Conservation (phyloP, 371 early-diverging fungal species). For the Choanephora cucurbitarum region DNA sequence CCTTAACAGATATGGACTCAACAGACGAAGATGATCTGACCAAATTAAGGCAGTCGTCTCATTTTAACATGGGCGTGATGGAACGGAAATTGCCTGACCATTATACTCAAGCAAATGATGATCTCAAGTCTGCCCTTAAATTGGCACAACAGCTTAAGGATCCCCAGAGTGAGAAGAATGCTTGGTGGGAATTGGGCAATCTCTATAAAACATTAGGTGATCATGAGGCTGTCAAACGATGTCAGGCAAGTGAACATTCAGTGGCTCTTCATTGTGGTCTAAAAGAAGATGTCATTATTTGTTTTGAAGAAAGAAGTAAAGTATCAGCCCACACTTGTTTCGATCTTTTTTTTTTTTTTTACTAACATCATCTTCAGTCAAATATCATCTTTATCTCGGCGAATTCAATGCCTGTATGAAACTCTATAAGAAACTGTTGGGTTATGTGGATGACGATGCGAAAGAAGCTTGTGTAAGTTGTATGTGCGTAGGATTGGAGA, state of each 20-base stretch:
- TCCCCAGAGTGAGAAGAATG: constrained; percentile 19
- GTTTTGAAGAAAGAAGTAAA: constrained; percentile 37
- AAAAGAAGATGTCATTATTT: constrained; percentile 26
- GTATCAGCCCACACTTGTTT: too few species aligned
- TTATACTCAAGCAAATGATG: constrained; percentile 9
- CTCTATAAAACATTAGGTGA: constrained; percentile 17
- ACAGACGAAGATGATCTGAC: constrained; percentile 14
- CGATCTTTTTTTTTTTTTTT: neutral
- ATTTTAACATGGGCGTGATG: constrained; percentile 46
- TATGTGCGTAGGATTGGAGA: too few species aligned
- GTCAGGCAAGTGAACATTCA: constrained; percentile 30
- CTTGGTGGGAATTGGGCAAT: constrained; percentile 45
- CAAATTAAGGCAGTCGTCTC: constrained; percentile 24
- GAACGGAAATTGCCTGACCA: constrained; percentile 22
- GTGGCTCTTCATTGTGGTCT: constrained; percentile 18
- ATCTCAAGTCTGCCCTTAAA: constrained; percentile 23
- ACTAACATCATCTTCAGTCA: neutral
- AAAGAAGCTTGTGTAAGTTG: neutral
- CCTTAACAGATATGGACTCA: constrained; percentile 19
- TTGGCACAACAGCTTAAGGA: constrained; percentile 22
- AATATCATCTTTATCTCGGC: neutral
- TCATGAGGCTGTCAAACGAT: constrained; percentile 20
- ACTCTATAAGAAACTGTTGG: neutral
- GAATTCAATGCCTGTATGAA: constrained; percentile 2
- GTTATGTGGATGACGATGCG: neutral